Evolutionary conservation across 2,329 filamentous ascomycete genomes (phyloP).

Genomic region (Penicillium palitans): DNA sequence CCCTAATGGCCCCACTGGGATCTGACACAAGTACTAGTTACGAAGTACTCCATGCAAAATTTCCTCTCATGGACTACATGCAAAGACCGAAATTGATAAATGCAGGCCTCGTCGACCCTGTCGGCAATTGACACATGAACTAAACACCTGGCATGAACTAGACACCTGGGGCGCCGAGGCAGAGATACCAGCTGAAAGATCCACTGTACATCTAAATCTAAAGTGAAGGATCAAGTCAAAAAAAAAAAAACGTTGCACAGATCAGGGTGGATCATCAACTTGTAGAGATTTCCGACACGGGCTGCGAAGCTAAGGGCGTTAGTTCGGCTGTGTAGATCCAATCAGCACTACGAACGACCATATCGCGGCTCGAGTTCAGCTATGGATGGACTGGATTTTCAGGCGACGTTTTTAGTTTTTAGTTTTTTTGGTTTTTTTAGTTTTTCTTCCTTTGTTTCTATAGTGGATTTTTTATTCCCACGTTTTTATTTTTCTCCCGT

Average conservation of each 20-base stretch:
- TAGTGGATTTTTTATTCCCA: background rate
- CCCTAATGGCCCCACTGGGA: constrained; percentile 6
- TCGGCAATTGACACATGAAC: constrained; percentile 11
- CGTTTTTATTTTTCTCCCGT: background rate
- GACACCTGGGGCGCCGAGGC: constrained; percentile 25
- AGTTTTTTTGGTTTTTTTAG: background rate
- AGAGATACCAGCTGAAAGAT: constrained; percentile 27
- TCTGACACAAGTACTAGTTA: background rate
- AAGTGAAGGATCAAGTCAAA: background rate
- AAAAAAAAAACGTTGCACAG: background rate
- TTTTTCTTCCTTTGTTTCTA: background rate
- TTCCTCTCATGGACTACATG: background rate
- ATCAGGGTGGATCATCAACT: constrained; percentile 7
- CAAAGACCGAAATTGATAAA: background rate
- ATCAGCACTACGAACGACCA: constrained; percentile 18
- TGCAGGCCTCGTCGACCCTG: background rate
- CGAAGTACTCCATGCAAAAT: background rate
- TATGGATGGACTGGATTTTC: constrained; percentile 14
- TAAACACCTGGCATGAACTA: constrained; percentile 20
- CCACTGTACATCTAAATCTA: background rate
- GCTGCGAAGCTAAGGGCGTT: constrained; percentile 19
- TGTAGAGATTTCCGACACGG: constrained; percentile 3
- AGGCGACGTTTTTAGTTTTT: constrained; percentile 1
- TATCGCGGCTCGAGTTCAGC: constrained; percentile 24
- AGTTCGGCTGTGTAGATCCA: constrained; percentile 20